These are phyloP conservation scores for Boletus rubropictus DNA, from an alignment of 768 basidiomycete species.

Conservation along the genomic window DNA sequence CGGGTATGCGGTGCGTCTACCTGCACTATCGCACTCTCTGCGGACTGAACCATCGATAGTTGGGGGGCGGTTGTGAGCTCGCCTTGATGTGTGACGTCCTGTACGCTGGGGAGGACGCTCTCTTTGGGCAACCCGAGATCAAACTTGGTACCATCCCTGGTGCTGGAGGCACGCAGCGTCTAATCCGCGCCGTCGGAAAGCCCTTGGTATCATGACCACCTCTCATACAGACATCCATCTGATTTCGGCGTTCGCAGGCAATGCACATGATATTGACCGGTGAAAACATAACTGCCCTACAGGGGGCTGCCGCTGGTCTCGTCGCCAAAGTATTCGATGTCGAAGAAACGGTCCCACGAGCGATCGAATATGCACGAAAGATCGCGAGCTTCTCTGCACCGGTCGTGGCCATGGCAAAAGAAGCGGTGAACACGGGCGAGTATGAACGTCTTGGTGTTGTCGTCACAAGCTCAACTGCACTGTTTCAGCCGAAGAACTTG, in stretches of 20 bases:
- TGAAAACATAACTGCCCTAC: conserved; percentile 38
- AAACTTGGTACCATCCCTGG: conserved; percentile 93
- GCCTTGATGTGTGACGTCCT: conserved; percentile 96
- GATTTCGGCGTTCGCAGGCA: conserved; percentile 27
- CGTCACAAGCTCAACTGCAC: neutral
- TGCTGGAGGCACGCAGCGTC: conserved; percentile 88
- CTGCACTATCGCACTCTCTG: neutral
- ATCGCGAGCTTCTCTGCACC: conserved; percentile 32
- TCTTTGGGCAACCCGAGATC: conserved; percentile 95
- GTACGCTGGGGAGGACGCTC: conserved; percentile 78
- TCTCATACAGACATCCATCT: neutral
- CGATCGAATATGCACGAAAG: conserved; percentile 35
- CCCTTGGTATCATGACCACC: conserved; percentile 34
- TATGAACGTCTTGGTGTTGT: neutral
- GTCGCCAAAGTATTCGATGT: conserved; percentile 39
- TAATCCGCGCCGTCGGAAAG: conserved; percentile 81
- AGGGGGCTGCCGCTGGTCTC: conserved; percentile 45
- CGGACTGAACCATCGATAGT: conserved; percentile 38
- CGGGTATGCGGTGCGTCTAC: conserved; percentile 65
- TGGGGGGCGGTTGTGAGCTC: conserved; percentile 95
- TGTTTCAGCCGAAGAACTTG: conserved; percentile 40
- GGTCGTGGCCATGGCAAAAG: conserved; percentile 39
- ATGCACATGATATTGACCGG: conserved; percentile 56
- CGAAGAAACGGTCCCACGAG: conserved; percentile 38
- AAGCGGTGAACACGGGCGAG: conserved; percentile 45